phyloP scores from a whole-genome alignment of 225 moss, liverwort and hornwort species.

The Physcomitrellopsis africana region DNA sequence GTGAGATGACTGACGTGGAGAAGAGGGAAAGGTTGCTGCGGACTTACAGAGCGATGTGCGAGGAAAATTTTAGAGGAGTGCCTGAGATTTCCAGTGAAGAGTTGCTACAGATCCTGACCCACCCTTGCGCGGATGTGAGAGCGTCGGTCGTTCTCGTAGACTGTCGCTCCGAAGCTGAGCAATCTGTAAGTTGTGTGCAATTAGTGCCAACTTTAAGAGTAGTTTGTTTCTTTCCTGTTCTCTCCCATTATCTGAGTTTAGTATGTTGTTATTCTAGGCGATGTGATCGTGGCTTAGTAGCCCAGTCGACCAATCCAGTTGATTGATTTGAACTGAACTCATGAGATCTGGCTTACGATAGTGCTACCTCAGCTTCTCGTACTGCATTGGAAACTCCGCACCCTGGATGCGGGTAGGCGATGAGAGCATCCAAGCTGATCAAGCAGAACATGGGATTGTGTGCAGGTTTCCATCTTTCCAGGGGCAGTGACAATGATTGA shows the following conservation, averaged over 20 bases:
- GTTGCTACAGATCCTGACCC: conserved; percentile 34
- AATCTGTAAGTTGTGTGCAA: conserved; percentile 36
- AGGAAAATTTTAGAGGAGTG: conserved; percentile 48
- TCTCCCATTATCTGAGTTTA: too few species aligned
- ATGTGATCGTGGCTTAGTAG: too few species aligned
- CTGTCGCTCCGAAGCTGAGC: conserved; percentile 62
- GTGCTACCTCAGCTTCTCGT: too few species aligned
- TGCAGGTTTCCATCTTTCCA: conserved; percentile 77
- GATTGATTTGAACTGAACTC: too few species aligned
- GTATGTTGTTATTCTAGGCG: too few species aligned
- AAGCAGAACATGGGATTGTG: conserved; percentile 8
- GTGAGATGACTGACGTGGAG: conserved; percentile 38
- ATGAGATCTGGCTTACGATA: too few species aligned
- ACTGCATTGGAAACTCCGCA: conserved; percentile 11
- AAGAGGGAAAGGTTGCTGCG: conserved; percentile 44
- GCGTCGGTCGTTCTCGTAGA: conserved; percentile 49
- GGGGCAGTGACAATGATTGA: conserved; percentile 65
- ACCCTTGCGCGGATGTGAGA: conserved; percentile 23
- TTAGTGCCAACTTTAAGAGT: too few species aligned
- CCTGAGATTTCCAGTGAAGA: conserved; percentile 58
- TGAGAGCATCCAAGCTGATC: not conserved
- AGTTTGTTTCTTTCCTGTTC: too few species aligned
- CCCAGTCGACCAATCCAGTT: too few species aligned
- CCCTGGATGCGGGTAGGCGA: not conserved
- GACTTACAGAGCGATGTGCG: conserved; percentile 30